These are phyloP conservation scores for Gonium pectorale DNA, from an alignment of 139 green algal species.

Conservation along the genomic window DNA sequence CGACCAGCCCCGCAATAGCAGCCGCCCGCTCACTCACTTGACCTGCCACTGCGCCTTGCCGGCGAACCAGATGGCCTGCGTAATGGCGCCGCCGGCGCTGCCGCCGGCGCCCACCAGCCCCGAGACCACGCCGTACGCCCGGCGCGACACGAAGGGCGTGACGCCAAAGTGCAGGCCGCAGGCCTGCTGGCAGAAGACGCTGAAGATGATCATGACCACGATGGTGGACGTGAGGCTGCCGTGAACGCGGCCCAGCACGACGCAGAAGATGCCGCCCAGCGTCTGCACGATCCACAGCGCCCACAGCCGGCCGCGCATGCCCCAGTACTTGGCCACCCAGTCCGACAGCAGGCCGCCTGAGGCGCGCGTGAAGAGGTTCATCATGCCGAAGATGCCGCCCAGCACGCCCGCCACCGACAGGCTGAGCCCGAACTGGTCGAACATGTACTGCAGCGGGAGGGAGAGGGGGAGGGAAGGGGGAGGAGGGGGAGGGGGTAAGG, in stretches of 20 bases:
- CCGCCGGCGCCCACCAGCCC: conserved; percentile 94
- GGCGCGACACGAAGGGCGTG: conserved; percentile 91
- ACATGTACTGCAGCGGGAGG: too few species aligned
- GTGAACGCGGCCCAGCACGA: conserved; percentile 79
- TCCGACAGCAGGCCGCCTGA: conserved; percentile 81
- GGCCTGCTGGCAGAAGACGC: conserved; percentile 80
- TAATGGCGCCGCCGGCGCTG: conserved; percentile 89
- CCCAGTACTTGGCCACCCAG: conserved; percentile 53
- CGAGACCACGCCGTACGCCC: conserved; percentile 86
- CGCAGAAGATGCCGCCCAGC: conserved; percentile 81
- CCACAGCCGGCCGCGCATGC: conserved; percentile 90
- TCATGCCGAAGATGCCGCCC: conserved; percentile 81
- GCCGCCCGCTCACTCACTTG: conserved; percentile 1
- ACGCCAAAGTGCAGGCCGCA: conserved; percentile 84
- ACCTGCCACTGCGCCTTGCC: conserved; percentile 28
- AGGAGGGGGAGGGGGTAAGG: too few species aligned
- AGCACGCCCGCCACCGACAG: conserved; percentile 47
- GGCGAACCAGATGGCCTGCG: conserved; percentile 92
- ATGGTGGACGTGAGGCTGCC: conserved; percentile 81
- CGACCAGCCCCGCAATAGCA: neutral
- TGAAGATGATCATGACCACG: conserved; percentile 88
- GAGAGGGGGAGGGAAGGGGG: too few species aligned
- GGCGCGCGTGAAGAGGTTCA: conserved; percentile 94
- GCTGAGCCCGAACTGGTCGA: conserved; percentile 82
- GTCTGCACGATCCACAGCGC: conserved; percentile 74